Evolutionary conservation across 768 basidiomycete species (phyloP), one percentile per base, ranked within the genome.

Genomic region (Agrocybe praecox): DNA sequence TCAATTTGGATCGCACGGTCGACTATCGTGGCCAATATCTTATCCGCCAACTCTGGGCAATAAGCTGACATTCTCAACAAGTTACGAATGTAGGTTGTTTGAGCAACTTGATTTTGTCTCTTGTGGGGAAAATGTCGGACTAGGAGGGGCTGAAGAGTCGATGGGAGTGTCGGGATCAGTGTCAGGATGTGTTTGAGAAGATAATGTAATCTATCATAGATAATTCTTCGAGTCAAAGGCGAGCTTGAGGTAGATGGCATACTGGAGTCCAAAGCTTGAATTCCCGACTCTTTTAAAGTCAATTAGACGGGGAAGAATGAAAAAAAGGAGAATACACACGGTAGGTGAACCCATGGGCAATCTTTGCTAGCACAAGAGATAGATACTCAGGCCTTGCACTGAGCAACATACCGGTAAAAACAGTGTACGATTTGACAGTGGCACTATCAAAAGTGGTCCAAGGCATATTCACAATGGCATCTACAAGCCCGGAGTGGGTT

Each of bases 1-100:
- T 99, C 97, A 56, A 99, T 95, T 72, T 96, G 89, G 29, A 98
- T 88, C 24, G 94, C 90, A n/a, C 94, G 87, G 70, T 97, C 95
- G 21, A 99, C 82, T 32, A 98, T 92, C 0, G 89, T 88, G 2
- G 87, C 88, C 32, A 98, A 75, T 42, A 98, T 87, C 62, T 87
- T 87, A 60, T 95, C 94, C 1, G 85, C 76, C 19, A 98, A 76
- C 67, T 94, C 95, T 0, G 92, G 87, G 66, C 96, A 98, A 69
- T 97, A 98, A 33, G 85, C 82, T 0, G 88, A 88, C 34, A 98
- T 74, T 32, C 84, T 84, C 6, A 98, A 81, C 15, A 94, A 71
- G 69, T 99, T 99, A 45, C 92, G 86, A 61, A 98, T 92, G 67
- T 94, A 99, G 0, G 94, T 92, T 2, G 89, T 82, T 63, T 98